phyloP scores from a whole-genome alignment of 1,284 basidiomycete genomes.

The Mycosarcoma mackinlayi region DNA sequence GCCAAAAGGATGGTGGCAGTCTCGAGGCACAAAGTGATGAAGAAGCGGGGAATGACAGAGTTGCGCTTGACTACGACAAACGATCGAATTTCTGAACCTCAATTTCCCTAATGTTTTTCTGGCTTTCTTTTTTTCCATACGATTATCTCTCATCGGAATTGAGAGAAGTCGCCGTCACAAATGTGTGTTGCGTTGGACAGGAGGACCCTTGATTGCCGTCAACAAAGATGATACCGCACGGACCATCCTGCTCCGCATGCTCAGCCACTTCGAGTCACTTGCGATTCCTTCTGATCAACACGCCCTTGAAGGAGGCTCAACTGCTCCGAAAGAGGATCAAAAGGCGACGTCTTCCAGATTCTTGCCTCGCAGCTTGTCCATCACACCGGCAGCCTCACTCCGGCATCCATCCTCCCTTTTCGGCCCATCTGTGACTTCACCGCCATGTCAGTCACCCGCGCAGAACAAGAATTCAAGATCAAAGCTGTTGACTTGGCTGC shows the following conservation, averaged over 20 bases:
- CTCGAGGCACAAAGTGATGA: not conserved
- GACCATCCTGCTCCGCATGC: slow-evolving; percentile 1
- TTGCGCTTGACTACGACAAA: too few relatives aligned
- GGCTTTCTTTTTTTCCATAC: not conserved
- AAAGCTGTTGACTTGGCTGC: slow-evolving; percentile 18
- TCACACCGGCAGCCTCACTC: too few relatives aligned
- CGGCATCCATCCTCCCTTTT: too few relatives aligned
- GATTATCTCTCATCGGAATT: too few relatives aligned
- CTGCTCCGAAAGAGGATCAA: slow-evolving; percentile 20
- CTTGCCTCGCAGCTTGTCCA: too few relatives aligned
- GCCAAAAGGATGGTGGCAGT: too few relatives aligned
- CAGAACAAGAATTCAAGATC: slow-evolving; percentile 19
- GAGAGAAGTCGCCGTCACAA: too few relatives aligned
- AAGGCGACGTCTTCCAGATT: too few relatives aligned
- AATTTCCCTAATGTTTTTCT: not conserved
- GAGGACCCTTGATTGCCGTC: slow-evolving; percentile 2
- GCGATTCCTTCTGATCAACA: not conserved
- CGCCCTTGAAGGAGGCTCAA: slow-evolving; percentile 4
- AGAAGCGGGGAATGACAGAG: too few relatives aligned
- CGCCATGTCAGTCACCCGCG: slow-evolving; percentile 12
- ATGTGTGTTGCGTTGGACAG: not conserved
- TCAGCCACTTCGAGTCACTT: not conserved
- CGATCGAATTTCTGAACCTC: slow-evolving; percentile 1
- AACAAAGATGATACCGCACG: too few relatives aligned
- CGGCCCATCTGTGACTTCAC: too few relatives aligned